Base-by-base conservation (phyloP, 495 filamentous ascomycete species). In the Amorphotheca resinae region DNA sequence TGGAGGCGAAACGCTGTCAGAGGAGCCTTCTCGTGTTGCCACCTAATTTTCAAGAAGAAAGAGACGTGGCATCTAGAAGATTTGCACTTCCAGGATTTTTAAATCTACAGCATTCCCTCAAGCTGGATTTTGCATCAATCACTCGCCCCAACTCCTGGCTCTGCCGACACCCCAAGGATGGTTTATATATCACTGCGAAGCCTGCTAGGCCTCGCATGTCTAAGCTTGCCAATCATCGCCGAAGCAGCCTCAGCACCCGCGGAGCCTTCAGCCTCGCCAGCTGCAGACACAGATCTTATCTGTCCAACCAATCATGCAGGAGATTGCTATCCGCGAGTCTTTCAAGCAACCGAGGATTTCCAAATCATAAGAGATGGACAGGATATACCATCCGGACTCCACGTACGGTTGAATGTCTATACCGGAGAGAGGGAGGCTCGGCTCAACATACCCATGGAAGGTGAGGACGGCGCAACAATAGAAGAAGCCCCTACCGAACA, bases 291-390 rank as follows among this genome's bases (percentile, higher is more conserved):
- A 15, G 67, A 77, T 22, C 59, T 80, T n/a, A 79, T 83, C 51
- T 83, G 79, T 44, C 74, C 79, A 49, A 72, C 71, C 15, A 54
- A 60, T 22, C 64, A 77, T 51, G 61, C 68, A 0, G 60, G 65
- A 22, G 73, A 75, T 23, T 83, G 79, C 54, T 82, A 82, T 50
- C 77, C 79, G 16, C 67, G 65, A 42, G 45, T 75, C 30, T 82
- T 83, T 46, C 63, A 68, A 20, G 60, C 79, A 0, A 82, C 75
- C 0, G 50, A 72, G 34, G 63, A 77, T 30, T 83, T 82, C 52
- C 74, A 80, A 46, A 48, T 63, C 16, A 64, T 83, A 25, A 68
- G 64, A 35, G 66, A 71, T 23, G 79, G 79, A 54, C 79, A 83
- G 52, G 70, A 76, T 21, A 53, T 83, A 5, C 78, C 79, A 0